These are phyloP conservation scores for Penicillium ochrochloron DNA, from an alignment of 495 filamentous ascomycete species.

Conservation along the genomic window DNA sequence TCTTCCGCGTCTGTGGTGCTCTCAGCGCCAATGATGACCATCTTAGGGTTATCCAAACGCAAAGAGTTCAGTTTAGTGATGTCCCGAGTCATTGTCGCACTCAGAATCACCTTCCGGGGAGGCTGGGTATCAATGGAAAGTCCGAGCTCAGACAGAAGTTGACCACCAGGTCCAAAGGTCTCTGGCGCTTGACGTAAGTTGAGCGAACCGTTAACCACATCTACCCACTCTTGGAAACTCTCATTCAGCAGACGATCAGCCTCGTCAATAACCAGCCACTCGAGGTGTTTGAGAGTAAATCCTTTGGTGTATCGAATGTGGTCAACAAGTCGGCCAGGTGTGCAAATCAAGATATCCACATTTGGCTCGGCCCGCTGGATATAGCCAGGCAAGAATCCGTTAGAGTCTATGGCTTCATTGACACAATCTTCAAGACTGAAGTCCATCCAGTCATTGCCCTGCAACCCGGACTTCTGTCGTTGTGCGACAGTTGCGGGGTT, in stretches of 20 bases:
- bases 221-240: constrained; percentile 91
- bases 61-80: constrained; percentile 76
- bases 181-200: constrained; percentile 53
- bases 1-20: constrained; percentile 39
- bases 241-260: constrained; percentile 91
- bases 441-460: constrained; percentile 52
- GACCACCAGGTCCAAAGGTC: constrained; percentile 52
- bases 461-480: constrained; percentile 42
- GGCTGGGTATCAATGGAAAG: constrained; percentile 45
- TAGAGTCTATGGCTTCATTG: constrained; percentile 43
- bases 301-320: constrained; percentile 86
- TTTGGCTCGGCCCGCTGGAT: constrained; percentile 66
- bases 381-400: constrained; percentile 60
- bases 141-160: constrained; percentile 42
- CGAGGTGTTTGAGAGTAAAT: constrained; percentile 76
- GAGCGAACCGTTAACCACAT: constrained; percentile 68
- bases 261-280: constrained; percentile 94
- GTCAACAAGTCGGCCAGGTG: constrained; percentile 89
- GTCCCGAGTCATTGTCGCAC: constrained; percentile 93
- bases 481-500: constrained; percentile 58
- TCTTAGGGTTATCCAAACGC: constrained; percentile 70
- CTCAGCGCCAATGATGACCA: constrained; percentile 71
- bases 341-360: constrained; percentile 89
- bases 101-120: constrained; percentile 76
- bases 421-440: constrained; percentile 52